A percentile compares a stretch with the other conserved stretches of the same genome.
Evolutionary conservation across 2,329 filamentous ascomycete species (phyloP).

Genomic region (Stagonosporopsis cucurbitacearum): DNA sequence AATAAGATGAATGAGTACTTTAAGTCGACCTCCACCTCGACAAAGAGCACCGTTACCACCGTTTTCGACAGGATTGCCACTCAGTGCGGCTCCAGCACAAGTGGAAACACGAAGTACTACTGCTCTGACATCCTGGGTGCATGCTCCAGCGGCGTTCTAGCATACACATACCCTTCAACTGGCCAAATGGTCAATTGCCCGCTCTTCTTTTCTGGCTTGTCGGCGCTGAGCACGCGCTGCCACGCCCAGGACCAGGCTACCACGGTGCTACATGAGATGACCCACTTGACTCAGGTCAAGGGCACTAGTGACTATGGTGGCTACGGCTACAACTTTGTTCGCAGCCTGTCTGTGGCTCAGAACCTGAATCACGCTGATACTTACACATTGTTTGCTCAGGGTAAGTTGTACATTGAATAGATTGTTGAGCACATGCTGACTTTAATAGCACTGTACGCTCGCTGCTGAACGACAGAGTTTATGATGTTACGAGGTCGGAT

Average conservation of each 20-base stretch:
- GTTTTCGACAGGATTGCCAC: conserved; percentile 59
- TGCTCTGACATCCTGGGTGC: conserved; percentile 62
- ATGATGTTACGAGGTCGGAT: not conserved
- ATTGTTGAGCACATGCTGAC: not conserved
- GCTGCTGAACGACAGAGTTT: not conserved
- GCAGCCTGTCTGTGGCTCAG: conserved; percentile 53
- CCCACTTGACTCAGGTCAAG: conserved; percentile 63
- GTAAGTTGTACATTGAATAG: conserved; percentile 7
- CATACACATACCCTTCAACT: conserved; percentile 62
- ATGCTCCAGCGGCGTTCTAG: conserved; percentile 60
- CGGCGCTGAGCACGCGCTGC: conserved; percentile 58
- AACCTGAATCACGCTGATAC: conserved; percentile 70
- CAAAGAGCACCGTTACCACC: conserved; percentile 58
- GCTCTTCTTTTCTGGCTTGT: conserved; percentile 61
- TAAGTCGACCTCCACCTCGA: conserved; percentile 59
- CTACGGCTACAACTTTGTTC: conserved; percentile 61
- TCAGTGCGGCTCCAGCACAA: conserved; percentile 60
- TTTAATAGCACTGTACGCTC: conserved; percentile 4
- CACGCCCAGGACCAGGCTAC: conserved; percentile 69
- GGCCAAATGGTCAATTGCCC: conserved; percentile 66
- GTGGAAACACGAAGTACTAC: conserved; percentile 60
- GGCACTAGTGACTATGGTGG: conserved; percentile 63
- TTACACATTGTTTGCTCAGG: conserved; percentile 50
- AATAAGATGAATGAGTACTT: conserved; percentile 67
- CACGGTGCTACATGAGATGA: conserved; percentile 68